phyloP scores from a whole-genome alignment of 2,329 filamentous ascomycete genomes.

The Juglanconis oblonga region DNA sequence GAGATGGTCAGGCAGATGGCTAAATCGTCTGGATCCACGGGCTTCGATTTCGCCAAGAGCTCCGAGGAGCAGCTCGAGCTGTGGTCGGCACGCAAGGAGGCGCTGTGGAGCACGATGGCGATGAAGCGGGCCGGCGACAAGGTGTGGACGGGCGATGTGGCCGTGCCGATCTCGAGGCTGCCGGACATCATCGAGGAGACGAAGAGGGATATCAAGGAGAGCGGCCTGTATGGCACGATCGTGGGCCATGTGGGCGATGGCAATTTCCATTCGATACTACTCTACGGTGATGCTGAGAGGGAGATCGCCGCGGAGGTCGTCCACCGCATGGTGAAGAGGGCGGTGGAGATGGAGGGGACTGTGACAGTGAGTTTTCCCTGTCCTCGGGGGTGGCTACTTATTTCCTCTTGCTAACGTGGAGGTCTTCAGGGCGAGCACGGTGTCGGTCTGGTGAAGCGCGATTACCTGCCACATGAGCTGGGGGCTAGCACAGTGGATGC shows the following conservation, averaged over 20 bases:
- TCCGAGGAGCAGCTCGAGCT: conserved; percentile 68
- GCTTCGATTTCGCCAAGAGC: conserved; percentile 74
- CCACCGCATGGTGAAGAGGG: conserved; percentile 81
- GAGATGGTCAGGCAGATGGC: conserved; percentile 63
- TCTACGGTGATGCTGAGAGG: conserved; percentile 65
- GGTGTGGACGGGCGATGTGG: conserved; percentile 68
- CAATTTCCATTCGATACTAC: conserved; percentile 69
- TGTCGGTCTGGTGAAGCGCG: conserved; percentile 78
- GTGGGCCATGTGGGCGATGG: conserved; percentile 75
- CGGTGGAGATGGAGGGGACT: conserved; percentile 80
- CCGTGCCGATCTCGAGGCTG: conserved; percentile 59
- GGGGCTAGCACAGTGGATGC: conserved; percentile 72
- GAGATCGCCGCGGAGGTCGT: conserved; percentile 67
- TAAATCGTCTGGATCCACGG: conserved; percentile 57
- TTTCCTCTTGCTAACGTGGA: conserved; percentile 7
- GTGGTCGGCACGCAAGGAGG: conserved; percentile 52
- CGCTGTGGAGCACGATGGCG: conserved; percentile 55
- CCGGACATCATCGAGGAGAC: conserved; percentile 43
- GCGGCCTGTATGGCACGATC: conserved; percentile 46
- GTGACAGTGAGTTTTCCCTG: conserved; percentile 55
- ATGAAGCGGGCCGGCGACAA: conserved; percentile 48
- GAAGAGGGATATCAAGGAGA: conserved; percentile 40
- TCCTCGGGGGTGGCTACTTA: neutral
- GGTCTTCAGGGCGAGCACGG: conserved; percentile 68
- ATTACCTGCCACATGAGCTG: conserved; percentile 77